phyloP scores from a whole-genome alignment of 2,329 filamentous ascomycete species.

The Trichothecium roseum region DNA sequence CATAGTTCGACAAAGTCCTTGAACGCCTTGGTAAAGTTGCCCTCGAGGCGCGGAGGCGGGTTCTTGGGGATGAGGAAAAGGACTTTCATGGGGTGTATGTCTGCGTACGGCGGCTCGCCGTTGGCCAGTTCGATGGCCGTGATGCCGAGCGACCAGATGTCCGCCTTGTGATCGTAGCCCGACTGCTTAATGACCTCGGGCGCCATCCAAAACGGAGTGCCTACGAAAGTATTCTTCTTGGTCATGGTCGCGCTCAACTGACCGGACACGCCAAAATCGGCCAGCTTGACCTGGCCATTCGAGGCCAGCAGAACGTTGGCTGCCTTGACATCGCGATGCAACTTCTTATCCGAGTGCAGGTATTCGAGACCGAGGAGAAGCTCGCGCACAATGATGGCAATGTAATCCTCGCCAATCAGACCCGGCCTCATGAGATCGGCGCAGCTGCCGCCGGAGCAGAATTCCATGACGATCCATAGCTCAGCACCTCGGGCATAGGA shows the following conservation, averaged over 20 bases:
- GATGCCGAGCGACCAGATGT: slow-evolving; percentile 95
- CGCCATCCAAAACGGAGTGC: slow-evolving; percentile 99
- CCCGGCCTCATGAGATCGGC: slow-evolving; percentile 94
- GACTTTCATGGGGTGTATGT: slow-evolving; percentile 98
- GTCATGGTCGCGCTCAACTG: slow-evolving; percentile 97
- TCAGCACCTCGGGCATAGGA: slow-evolving; percentile 94
- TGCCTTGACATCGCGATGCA: slow-evolving; percentile 96
- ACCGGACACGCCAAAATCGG: slow-evolving; percentile 93
- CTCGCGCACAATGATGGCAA: slow-evolving; percentile 89
- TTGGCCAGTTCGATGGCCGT: slow-evolving; percentile 86
- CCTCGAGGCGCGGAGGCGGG: slow-evolving; percentile 69
- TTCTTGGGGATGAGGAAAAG: slow-evolving; percentile 95
- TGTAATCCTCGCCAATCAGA: slow-evolving; percentile 85
- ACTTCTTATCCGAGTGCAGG: slow-evolving; percentile 87
- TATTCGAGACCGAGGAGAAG: slow-evolving; percentile 85
- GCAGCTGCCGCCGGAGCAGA: slow-evolving; percentile 92
- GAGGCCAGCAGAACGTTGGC: slow-evolving; percentile 85
- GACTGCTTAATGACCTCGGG: slow-evolving; percentile 98
- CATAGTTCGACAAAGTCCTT: slow-evolving; percentile 81
- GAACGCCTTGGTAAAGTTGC: slow-evolving; percentile 71
- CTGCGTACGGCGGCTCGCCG: slow-evolving; percentile 87
- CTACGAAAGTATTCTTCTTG: slow-evolving; percentile 98
- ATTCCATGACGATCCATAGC: slow-evolving; percentile 99
- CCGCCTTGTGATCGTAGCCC: slow-evolving; percentile 94
- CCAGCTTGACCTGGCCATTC: slow-evolving; percentile 91